Evolutionary conservation across 1,139 yeast genomes (phyloP).

Genomic region (Saccharomyces hybrid): DNA sequence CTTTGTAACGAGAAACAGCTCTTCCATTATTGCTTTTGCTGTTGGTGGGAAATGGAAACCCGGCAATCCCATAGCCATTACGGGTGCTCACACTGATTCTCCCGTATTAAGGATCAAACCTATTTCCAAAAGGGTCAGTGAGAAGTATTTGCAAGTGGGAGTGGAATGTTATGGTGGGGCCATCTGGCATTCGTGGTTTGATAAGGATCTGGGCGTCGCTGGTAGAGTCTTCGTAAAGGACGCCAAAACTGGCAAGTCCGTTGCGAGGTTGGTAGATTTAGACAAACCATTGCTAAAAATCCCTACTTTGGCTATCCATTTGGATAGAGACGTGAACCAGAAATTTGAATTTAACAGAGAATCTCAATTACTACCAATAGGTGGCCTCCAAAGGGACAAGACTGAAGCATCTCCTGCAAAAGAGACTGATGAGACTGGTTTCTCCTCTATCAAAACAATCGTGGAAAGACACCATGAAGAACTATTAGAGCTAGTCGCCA

Average conservation of each 20-base stretch:
- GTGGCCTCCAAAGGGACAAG: slow-evolving; percentile 54
- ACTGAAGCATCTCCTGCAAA: slow-evolving; percentile 33
- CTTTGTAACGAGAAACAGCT: slow-evolving; percentile 76
- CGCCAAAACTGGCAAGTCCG: slow-evolving; percentile 41
- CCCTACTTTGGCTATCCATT: slow-evolving; percentile 91
- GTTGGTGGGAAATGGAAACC: slow-evolving; percentile 66
- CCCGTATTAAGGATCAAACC: slow-evolving; percentile 92
- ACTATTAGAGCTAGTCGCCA: slow-evolving; percentile 60
- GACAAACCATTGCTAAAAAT: slow-evolving; percentile 81
- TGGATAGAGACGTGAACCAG: slow-evolving; percentile 65
- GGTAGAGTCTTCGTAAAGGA: slow-evolving; percentile 76
- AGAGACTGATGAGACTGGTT: slow-evolving; percentile 33
- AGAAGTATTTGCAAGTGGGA: slow-evolving; percentile 83
- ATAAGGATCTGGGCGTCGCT: slow-evolving; percentile 83
- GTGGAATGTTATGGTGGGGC: slow-evolving; percentile 96
- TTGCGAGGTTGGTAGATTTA: slow-evolving; percentile 67
- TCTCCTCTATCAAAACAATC: slow-evolving; percentile 57
- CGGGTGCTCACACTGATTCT: slow-evolving; percentile 93
- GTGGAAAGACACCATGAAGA: slow-evolving; percentile 71
- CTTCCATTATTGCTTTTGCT: slow-evolving; percentile 81
- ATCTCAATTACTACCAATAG: slow-evolving; percentile 77
- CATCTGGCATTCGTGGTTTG: slow-evolving; percentile 83
- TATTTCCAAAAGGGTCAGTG: slow-evolving; percentile 59
- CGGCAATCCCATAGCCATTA: slow-evolving; percentile 80
- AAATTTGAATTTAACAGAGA: slow-evolving; percentile 89